Evolutionary conservation across 257 asterid species (phyloP), one percentile per base, ranked within the genome.

Genomic region (Gentiana dahurica): DNA sequence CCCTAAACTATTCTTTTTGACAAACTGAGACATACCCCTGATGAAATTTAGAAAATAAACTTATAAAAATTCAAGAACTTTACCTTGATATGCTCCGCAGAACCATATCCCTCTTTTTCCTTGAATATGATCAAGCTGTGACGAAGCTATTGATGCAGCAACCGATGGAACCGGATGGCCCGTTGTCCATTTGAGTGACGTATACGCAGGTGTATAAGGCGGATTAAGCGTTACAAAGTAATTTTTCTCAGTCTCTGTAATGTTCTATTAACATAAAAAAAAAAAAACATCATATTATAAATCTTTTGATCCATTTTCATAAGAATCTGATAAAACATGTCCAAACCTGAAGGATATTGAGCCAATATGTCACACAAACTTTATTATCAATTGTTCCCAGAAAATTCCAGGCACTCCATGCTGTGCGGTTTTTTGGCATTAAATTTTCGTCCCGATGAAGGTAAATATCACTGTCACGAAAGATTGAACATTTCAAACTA

Each of bases 71-170:
- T 24, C 24, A 38, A 5, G 49, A 37, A 36, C 33, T 55, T 59
- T 51, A 87, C 98, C 97, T 77, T 85, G 97, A 75, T 92, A 92
- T 58, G 95, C 97, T 73, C 98, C 98, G 67, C 94, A 81, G 57
- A 87, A 92, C 98, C 98, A 92, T 70, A 87, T 79, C 73, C 81
- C 68, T 54, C 97, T 80, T 73, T 83, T 81, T 47, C 97, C 98
- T 75, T 92, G 97, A 74, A 85, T 87, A 36, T 73, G 71, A 61
- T 74, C 36, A 43, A 92, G 76, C 75, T 80, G 79, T 53, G 74
- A 62, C 6, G 94, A 80, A 52, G 98, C 97, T 75, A 73, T 92
- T n/a, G 85, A 64, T 61, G 98, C 95, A 57, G 95, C 88, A 54
- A 92, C 98, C 0, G 97, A 88, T 62, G 97, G 97, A 52, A 92